phyloP scores from a whole-genome alignment of 2,329 filamentous ascomycete genomes.

The Mycosphaerella sp. region DNA sequence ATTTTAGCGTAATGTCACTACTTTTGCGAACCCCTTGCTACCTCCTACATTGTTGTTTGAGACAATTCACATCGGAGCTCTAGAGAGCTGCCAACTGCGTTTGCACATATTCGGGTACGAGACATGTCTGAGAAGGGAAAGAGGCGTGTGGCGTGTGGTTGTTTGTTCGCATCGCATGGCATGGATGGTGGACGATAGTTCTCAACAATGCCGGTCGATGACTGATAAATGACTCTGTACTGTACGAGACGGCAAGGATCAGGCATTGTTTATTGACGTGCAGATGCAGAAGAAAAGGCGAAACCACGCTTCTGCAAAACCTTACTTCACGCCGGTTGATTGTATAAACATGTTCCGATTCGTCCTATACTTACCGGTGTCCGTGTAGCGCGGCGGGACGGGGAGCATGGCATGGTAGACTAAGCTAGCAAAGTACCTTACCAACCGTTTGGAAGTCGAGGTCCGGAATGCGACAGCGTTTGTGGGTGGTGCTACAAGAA shows the following conservation, averaged over 20 bases:
- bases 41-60: not conserved
- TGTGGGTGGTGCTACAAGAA: not conserved
- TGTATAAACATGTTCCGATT: not conserved
- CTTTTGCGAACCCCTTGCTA: no score
- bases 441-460: not conserved
- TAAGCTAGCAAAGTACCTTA: not conserved
- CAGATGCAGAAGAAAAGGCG: not conserved
- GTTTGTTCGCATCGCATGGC: not conserved
- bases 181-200: not conserved
- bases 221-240: not conserved
- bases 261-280: conserved; percentile 9
- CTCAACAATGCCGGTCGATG: not conserved
- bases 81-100: not conserved
- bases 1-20: no score
- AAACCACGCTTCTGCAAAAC: not conserved
- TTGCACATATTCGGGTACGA: not conserved
- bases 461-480: not conserved
- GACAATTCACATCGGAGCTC: not conserved
- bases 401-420: not conserved
- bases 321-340: conserved; percentile 2
- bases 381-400: not conserved
- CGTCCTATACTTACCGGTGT: not conserved
- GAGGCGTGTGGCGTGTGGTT: not conserved
- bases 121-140: not conserved
- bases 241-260: conserved; percentile 1